Conservation (phyloP, 2,329 filamentous ascomycete genomes). For the Colletotrichum spaethianum region DNA sequence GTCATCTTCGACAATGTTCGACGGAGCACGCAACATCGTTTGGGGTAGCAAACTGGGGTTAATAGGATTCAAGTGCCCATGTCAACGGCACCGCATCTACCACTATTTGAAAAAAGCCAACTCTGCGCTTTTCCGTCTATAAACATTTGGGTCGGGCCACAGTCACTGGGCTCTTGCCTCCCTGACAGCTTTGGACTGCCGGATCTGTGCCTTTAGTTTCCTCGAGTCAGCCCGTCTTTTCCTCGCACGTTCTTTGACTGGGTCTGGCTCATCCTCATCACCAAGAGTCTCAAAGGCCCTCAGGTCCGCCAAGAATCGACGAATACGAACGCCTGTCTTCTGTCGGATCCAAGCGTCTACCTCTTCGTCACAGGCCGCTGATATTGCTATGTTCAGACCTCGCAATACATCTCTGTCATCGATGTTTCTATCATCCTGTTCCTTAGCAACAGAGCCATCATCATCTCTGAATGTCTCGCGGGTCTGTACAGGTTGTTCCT, state of each 20-base stretch:
- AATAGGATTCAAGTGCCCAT: constrained; percentile 2
- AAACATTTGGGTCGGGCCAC: neutral
- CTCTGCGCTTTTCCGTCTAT: neutral
- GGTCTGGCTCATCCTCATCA: constrained; percentile 47
- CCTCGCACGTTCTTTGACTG: constrained; percentile 46
- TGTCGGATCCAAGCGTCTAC: constrained; percentile 67
- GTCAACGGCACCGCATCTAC: neutral
- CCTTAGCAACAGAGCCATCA: constrained; percentile 43
- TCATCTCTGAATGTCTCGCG: constrained; percentile 34
- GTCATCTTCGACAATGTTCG: neutral
- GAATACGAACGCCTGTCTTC: constrained; percentile 66
- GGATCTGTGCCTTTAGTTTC: constrained; percentile 53
- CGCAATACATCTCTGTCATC: constrained; percentile 66
- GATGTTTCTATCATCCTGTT: constrained; percentile 57
- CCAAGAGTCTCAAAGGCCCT: constrained; percentile 64
- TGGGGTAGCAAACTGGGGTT: neutral
- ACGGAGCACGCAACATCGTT: no score
- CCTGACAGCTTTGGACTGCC: constrained; percentile 46
- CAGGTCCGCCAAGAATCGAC: constrained; percentile 69
- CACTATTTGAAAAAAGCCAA: neutral
- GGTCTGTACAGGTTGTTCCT: neutral
- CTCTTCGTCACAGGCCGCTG: constrained; percentile 68
- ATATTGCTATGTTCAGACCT: constrained; percentile 68
- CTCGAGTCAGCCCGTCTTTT: constrained; percentile 51
- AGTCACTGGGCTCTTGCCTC: constrained; percentile 15